These are phyloP conservation scores for Talaromyces rugulosus DNA, from an alignment of 2,329 filamentous ascomycete genomes.

Conservation along the genomic window DNA sequence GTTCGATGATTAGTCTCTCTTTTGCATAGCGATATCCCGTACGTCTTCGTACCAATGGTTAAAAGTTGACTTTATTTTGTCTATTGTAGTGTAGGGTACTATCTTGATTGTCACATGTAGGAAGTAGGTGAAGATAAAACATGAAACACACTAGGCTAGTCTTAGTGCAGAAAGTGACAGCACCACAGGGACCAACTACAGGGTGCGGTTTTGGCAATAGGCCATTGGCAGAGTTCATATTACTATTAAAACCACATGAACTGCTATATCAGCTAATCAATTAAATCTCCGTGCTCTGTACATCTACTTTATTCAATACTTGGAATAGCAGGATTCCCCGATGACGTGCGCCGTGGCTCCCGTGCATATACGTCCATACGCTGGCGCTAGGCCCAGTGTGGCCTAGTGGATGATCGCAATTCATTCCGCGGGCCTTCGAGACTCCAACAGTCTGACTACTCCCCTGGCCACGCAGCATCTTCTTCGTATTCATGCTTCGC, in stretches of 20 bases:
- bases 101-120: background rate
- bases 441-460: no score
- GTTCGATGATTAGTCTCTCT: constrained; percentile 61
- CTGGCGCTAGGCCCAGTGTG: background rate
- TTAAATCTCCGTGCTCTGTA: no score
- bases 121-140: background rate
- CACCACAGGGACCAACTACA: background rate
- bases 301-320: no score
- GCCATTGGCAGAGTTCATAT: background rate
- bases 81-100: background rate
- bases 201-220: background rate
- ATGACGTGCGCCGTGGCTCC: background rate
- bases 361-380: background rate
- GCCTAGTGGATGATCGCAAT: background rate
- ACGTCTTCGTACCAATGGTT: background rate
- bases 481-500: background rate
- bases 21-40: background rate
- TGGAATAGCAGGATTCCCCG: background rate
- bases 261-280: background rate
- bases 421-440: background rate
- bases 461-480: background rate
- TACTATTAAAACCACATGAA: background rate
- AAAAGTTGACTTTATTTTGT: background rate
- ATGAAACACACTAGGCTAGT: background rate
- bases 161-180: background rate